These are phyloP conservation scores for Penicillium sp. DNA, from an alignment of 2,329 filamentous ascomycete species.

Conservation along the genomic window DNA sequence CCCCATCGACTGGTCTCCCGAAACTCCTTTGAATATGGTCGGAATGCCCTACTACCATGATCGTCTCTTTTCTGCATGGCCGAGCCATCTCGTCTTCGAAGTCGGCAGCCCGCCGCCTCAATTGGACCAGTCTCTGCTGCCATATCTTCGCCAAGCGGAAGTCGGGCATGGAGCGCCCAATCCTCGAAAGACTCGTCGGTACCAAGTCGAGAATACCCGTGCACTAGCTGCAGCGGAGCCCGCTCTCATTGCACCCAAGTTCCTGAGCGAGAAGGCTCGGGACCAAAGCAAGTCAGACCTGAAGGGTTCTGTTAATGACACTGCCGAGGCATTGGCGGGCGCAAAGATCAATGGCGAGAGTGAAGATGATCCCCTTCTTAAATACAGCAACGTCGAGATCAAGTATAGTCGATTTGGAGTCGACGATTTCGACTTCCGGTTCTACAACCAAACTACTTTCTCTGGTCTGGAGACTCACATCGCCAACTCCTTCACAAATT, in stretches of 20 bases:
- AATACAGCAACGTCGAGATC: constrained; percentile 94
- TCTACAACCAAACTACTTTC: constrained; percentile 90
- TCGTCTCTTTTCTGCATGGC: constrained; percentile 84
- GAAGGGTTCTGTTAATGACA: constrained; percentile 55
- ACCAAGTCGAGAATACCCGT: constrained; percentile 81
- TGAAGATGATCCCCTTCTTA: constrained; percentile 79
- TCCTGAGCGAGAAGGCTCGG: constrained; percentile 88
- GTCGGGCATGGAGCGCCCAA: constrained; percentile 80
- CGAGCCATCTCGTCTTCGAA: constrained; percentile 79
- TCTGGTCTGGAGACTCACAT: constrained; percentile 96
- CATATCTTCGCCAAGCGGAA: constrained; percentile 70
- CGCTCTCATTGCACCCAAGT: constrained; percentile 77
- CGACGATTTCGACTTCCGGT: constrained; percentile 92
- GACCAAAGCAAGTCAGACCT: constrained; percentile 55
- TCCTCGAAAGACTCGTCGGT: constrained; percentile 70
- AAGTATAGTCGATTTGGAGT: constrained; percentile 99
- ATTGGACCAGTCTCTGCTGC: constrained; percentile 71
- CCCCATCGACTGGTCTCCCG: constrained; percentile 69
- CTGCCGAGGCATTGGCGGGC: constrained; percentile 67
- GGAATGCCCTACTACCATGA: constrained; percentile 96
- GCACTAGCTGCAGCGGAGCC: constrained; percentile 63
- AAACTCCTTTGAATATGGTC: constrained; percentile 80
- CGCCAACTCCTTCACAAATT: constrained; percentile 92
- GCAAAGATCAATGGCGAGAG: constrained; percentile 70
- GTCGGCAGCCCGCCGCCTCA: constrained; percentile 79